A percentile compares a stretch with the other conserved stretches of the same genome.
phyloP scores from a whole-genome alignment of 345 rosid species.

The Lumnitzera racemosa region DNA sequence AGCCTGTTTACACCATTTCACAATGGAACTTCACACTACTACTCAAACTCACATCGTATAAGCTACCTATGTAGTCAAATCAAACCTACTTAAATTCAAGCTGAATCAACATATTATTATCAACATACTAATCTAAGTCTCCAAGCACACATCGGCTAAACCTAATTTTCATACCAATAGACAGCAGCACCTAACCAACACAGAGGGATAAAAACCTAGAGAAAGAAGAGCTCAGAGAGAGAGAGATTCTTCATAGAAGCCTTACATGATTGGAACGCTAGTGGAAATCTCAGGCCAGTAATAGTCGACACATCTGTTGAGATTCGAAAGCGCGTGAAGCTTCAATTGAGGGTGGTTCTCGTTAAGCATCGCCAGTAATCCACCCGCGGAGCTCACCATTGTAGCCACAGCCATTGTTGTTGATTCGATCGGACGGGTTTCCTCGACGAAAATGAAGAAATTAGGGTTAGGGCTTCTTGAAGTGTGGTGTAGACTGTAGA shows the following conservation, averaged over 20 bases:
- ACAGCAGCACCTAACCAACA: too few species aligned
- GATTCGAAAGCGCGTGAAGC: conserved; percentile 82
- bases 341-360: conserved; percentile 79
- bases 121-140: too few species aligned
- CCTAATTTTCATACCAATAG: too few species aligned
- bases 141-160: too few species aligned
- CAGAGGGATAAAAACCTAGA: too few species aligned
- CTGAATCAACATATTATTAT: too few species aligned
- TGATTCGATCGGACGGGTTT: not conserved
- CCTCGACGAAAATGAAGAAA: not conserved
- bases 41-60: too few species aligned
- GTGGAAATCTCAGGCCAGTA: conserved; percentile 99
- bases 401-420: conserved; percentile 45
- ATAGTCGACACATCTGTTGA: conserved; percentile 77
- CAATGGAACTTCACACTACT: too few species aligned
- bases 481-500: not conserved
- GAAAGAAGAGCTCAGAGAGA: not conserved
- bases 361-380: conserved; percentile 90
- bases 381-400: conserved; percentile 90
- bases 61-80: too few species aligned
- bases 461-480: not conserved
- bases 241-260: conserved; percentile 6
- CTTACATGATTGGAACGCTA: conserved; percentile 87
- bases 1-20: too few species aligned
- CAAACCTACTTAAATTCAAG: too few species aligned